These are phyloP conservation scores for Candida caryicola DNA, from an alignment of 805 yeast genomes.

Conservation along the genomic window DNA sequence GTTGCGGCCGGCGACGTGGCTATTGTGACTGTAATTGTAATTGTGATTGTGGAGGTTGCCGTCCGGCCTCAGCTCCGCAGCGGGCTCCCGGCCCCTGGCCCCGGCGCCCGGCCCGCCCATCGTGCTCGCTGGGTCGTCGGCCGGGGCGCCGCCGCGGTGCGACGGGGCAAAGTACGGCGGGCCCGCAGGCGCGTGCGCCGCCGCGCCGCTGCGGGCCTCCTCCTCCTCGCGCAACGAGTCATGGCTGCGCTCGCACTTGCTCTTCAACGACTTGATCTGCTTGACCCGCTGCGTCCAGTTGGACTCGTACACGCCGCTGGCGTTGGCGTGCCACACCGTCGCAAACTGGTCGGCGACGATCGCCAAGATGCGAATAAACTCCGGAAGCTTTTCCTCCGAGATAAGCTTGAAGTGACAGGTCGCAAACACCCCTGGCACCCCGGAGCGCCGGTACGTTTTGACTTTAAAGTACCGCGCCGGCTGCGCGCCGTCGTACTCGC, in stretches of 20 bases:
- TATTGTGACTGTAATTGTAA: too few species aligned
- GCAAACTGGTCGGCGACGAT: constrained; percentile 71
- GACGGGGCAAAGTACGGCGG: neutral
- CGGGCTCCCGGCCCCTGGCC: neutral
- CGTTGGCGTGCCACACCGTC: constrained; percentile 62
- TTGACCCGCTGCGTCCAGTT: constrained; percentile 68
- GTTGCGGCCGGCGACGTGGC: neutral
- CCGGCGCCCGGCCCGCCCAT: neutral
- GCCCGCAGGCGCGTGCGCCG: neutral
- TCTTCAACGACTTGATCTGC: constrained; percentile 43
- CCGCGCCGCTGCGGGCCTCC: constrained; percentile 5
- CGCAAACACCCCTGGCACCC: constrained; percentile 75
- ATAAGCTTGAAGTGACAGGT: constrained; percentile 73
- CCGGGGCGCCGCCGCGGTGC: neutral
- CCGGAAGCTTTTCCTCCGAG: constrained; percentile 55
- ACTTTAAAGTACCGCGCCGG: constrained; percentile 49
- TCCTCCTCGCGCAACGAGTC: constrained; percentile 13
- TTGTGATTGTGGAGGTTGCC: too few species aligned
- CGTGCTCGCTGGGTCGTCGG: neutral
- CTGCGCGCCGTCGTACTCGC: neutral
- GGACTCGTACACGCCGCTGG: constrained; percentile 47
- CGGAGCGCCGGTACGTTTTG: constrained; percentile 59
- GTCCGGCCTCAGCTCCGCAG: neutral
- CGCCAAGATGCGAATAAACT: constrained; percentile 64
- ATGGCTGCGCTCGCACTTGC: constrained; percentile 27